Evolutionary conservation across 2,329 filamentous ascomycete species (phyloP), one percentile per base, ranked within the genome.

Genomic region (Cryphonectria naterciae): DNA sequence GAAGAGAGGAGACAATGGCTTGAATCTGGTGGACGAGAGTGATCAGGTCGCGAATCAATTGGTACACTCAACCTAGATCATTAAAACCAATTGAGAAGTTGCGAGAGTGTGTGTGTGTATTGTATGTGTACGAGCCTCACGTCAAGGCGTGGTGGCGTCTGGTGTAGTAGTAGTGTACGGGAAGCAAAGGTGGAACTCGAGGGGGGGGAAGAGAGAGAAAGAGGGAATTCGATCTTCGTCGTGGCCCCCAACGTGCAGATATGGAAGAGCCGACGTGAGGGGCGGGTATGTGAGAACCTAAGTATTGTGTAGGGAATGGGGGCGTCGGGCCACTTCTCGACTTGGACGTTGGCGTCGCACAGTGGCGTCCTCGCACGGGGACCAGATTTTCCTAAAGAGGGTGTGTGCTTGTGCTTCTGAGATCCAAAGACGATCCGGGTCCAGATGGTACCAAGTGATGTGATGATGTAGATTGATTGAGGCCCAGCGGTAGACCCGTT

Each of bases 401-500:
- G 11, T 37, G 49, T 49, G 43, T 49, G 43, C 43, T 49, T 19
- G 43, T 67, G 32, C 60, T 68, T 43, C 37, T 49, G 64, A 17
- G 32, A 25, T 46, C 39, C 15, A 65, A 61, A 65, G 52, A 60
- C 61, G 67, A 13, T 58, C 68, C 70, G 46, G 49, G 39, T 28
- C 70, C 65, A 54, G 60, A 65, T 43, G 68, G 58, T 62, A 61
- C 46, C 37, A 39, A 19, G 46, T 7, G 73, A 74, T 74, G 76
- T 73, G 74, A 73, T 74, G 70, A 73, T 75, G 71, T 75, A 62
- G 39, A 63, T 60, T 63, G 13, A 28, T n/a, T 43, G 75, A 76
- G 76, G 76, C 76, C 75, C 79, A 83, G 84, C 84, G 83, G 83
- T 77, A 81, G 85, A 81, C 78, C 77, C 80, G 77, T 79, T 79